Conservation (phyloP, 768 basidiomycete species). For the Naganishia friedmannii region DNA sequence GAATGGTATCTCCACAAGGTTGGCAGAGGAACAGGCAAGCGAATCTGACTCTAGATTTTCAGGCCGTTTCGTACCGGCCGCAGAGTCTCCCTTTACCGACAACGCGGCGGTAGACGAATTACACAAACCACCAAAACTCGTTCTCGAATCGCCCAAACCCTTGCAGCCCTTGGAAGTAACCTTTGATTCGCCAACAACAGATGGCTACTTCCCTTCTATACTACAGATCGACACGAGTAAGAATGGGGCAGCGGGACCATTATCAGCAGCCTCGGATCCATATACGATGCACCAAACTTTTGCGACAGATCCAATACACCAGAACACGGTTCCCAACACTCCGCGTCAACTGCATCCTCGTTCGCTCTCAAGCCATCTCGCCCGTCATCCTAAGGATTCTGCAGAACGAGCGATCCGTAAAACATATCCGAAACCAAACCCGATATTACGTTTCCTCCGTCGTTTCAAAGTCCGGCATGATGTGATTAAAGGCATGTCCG, state of each 20-base stretch:
- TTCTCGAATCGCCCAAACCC: background rate
- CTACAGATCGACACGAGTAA: background rate
- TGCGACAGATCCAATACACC: slow-evolving; percentile 12
- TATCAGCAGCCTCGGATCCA: slow-evolving; percentile 4
- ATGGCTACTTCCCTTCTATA: slow-evolving; percentile 13
- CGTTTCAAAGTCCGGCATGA: slow-evolving; percentile 52
- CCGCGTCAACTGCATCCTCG: slow-evolving; percentile 24
- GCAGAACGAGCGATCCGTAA: slow-evolving; percentile 54
- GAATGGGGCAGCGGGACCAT: background rate
- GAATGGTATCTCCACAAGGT: background rate
- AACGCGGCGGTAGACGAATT: background rate
- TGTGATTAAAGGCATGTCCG: slow-evolving; percentile 45
- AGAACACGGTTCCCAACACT: slow-evolving; percentile 4
- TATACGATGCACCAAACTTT: slow-evolving; percentile 7
- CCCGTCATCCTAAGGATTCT: slow-evolving; percentile 51
- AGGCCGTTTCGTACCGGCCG: background rate
- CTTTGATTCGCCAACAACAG: background rate
- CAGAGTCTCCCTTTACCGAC: slow-evolving; percentile 19
- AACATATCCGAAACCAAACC: slow-evolving; percentile 54
- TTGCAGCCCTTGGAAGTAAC: background rate
- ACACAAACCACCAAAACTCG: background rate
- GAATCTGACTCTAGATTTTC: background rate
- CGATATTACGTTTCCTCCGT: slow-evolving; percentile 40
- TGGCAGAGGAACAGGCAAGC: background rate
- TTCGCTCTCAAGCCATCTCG: slow-evolving; percentile 55